These are phyloP conservation scores for Taiwanofungus camphoratus DNA, from an alignment of 1,284 basidiomycete genomes.

Conservation along the genomic window DNA sequence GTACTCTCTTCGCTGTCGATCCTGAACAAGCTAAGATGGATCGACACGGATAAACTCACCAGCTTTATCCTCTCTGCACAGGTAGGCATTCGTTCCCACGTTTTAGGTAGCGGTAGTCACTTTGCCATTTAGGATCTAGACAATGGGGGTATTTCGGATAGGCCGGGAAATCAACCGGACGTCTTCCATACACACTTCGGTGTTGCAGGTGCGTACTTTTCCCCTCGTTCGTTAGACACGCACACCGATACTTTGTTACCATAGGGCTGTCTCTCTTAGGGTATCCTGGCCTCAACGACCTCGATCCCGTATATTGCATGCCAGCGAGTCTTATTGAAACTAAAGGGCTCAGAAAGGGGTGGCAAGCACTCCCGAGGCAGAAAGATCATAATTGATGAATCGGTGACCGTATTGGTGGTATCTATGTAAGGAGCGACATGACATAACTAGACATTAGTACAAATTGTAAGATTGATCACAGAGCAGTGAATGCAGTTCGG, in stretches of 20 bases:
- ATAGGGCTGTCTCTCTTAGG: constrained; percentile 84
- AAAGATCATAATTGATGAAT: no score
- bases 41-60: constrained; percentile 78
- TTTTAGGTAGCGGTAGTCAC: neutral
- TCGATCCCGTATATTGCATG: constrained; percentile 98
- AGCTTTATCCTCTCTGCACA: constrained; percentile 88
- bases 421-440: no score
- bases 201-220: constrained; percentile 63
- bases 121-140: constrained; percentile 67
- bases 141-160: constrained; percentile 89
- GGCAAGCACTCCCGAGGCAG: constrained; percentile 49
- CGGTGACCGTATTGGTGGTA: no score
- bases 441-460: no score
- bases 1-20: constrained; percentile 88
- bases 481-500: no score
- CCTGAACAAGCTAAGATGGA: constrained; percentile 83
- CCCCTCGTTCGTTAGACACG: neutral
- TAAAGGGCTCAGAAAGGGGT: constrained; percentile 62
- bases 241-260: neutral
- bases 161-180: constrained; percentile 90
- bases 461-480: no score
- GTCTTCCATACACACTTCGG: constrained; percentile 97
- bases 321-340: constrained; percentile 71
- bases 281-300: constrained; percentile 76
- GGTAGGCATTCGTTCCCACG: constrained; percentile 35